These are phyloP conservation scores for Ganoderma meredithae DNA, from an alignment of 1,284 basidiomycete species.

Conservation along the genomic window DNA sequence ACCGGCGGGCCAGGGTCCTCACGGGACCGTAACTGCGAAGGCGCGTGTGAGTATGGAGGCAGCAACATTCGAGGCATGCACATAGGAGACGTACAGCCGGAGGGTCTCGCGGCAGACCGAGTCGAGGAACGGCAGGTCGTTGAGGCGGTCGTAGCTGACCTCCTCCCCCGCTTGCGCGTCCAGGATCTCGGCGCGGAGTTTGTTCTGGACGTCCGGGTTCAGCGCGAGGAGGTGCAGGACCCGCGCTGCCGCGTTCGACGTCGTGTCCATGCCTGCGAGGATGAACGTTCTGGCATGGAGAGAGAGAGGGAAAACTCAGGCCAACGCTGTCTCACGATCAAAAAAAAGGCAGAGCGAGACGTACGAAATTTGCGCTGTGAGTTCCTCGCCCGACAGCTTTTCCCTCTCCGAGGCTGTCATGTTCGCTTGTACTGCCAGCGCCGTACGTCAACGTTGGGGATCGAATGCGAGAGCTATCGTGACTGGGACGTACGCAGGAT, in stretches of 20 bases:
- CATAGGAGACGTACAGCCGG: slow-evolving; percentile 32
- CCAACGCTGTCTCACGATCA: too few relatives aligned
- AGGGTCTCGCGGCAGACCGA: slow-evolving; percentile 44
- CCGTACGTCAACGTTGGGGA: neutral
- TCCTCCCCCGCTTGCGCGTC: slow-evolving; percentile 30
- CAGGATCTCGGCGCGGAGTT: slow-evolving; percentile 36
- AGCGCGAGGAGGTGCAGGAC: slow-evolving; percentile 34
- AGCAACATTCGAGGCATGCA: neutral
- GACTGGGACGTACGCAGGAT: slow-evolving; percentile 45
- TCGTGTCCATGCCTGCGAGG: slow-evolving; percentile 41
- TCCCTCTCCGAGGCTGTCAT: slow-evolving; percentile 34
- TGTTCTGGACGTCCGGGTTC: slow-evolving; percentile 17
- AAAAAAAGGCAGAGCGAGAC: slow-evolving; percentile 6
- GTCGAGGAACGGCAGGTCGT: slow-evolving; percentile 43
- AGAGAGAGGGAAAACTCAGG: neutral
- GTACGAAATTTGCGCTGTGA: slow-evolving; percentile 39
- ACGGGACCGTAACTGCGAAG: slow-evolving; percentile 6
- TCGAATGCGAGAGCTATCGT: too few relatives aligned
- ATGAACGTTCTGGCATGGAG: slow-evolving; percentile 34
- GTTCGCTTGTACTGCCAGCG: slow-evolving; percentile 38
- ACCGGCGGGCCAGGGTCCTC: slow-evolving; percentile 9
- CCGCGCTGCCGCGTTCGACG: slow-evolving; percentile 39
- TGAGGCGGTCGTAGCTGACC: slow-evolving; percentile 40
- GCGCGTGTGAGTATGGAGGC: neutral
- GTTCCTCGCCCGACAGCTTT: slow-evolving; percentile 30